Percentiles rank a stretch among this genome's conserved stretches.
Conservation (phyloP, 306 rosid genomes). For the Casuarina cunninghamiana region DNA sequence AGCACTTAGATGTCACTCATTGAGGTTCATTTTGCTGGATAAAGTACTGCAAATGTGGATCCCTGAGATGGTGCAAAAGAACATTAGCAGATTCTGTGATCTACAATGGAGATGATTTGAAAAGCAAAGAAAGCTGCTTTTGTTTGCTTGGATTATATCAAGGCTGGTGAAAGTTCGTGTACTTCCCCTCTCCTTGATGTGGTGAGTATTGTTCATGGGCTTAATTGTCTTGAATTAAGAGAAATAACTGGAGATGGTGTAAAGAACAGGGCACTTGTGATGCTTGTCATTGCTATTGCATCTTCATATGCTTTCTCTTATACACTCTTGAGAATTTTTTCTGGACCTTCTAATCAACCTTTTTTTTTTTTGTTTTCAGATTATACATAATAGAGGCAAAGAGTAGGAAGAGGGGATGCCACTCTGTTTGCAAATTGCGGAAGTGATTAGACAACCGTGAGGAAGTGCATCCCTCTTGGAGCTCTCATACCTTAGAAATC, state of each 20-base stretch:
- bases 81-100: slow-evolving; percentile 13
- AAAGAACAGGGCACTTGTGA: neutral
- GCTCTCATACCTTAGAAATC: neutral
- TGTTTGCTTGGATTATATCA: slow-evolving; percentile 2
- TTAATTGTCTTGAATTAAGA: neutral
- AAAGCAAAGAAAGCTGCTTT: neutral
- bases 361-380: neutral
- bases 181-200: neutral
- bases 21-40: slow-evolving; percentile 26
- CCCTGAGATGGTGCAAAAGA: neutral
- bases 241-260: too few species aligned
- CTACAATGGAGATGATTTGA: slow-evolving; percentile 26
- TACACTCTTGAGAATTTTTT: neutral
- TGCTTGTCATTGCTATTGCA: neutral
- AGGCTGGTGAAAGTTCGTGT: neutral
- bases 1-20: slow-evolving; percentile 10
- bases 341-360: neutral
- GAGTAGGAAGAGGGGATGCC: neutral
- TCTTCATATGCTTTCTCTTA: neutral
- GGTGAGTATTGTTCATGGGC: slow-evolving; percentile 1
- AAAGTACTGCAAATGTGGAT: slow-evolving; percentile 24
- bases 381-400: neutral
- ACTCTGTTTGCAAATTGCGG: neutral
- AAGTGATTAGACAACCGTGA: neutral
- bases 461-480: neutral